Conservation (phyloP, 441 rosid species). For the Macaranga tanarius region DNA sequence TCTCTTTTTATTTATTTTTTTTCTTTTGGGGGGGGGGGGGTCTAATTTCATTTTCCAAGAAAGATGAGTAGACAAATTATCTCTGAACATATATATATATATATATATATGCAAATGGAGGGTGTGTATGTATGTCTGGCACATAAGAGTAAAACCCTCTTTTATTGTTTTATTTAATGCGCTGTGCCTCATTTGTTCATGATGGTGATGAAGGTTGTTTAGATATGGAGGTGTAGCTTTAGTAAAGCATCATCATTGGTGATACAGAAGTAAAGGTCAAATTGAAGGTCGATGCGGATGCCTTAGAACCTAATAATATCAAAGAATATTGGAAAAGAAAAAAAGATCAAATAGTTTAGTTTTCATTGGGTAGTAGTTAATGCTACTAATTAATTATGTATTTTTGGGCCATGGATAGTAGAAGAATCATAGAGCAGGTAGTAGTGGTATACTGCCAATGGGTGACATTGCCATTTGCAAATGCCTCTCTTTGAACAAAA, state of each 20-base stretch:
- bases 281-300: not conserved
- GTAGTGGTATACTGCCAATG: not conserved
- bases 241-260: not conserved
- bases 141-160: conserved; percentile 20
- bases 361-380: too few species aligned
- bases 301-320: not conserved
- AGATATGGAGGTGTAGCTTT: too few species aligned
- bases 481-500: not conserved
- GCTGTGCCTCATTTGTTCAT: not conserved
- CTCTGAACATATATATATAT: conserved; percentile 25
- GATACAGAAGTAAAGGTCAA: not conserved
- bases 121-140: conserved; percentile 35
- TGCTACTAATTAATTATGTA: too few species aligned
- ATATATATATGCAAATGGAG: conserved; percentile 26
- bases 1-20: not conserved
- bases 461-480: not conserved
- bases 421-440: not conserved
- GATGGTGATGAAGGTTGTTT: not conserved
- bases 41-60: conserved; percentile 25
- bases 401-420: too few species aligned
- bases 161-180: conserved; percentile 17
- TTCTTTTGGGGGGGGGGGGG: not conserved
- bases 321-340: too few species aligned
- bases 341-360: not conserved
- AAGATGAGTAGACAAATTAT: conserved; percentile 18